Conservation (phyloP, 2,329 filamentous ascomycete species). For the Fusarium xyrophilum region DNA sequence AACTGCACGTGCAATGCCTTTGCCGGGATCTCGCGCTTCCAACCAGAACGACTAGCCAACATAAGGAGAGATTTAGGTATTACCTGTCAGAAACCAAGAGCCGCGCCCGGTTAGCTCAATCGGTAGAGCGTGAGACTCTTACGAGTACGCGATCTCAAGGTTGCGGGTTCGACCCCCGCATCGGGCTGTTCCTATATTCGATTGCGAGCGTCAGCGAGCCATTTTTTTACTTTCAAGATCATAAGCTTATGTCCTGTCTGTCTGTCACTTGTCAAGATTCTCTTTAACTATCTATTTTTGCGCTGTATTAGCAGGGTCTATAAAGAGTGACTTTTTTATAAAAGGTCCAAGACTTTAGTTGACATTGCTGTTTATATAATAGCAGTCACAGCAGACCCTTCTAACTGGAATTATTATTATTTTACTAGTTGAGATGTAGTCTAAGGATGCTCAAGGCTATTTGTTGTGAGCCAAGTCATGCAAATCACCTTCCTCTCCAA, state of each 20-base stretch:
- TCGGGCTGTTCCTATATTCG: slow-evolving; percentile 50
- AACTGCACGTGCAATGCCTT: rapidly evolving
- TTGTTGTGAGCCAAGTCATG: slow-evolving; percentile 7
- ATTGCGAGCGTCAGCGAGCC: slow-evolving; percentile 13
- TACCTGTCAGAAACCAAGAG: neutral
- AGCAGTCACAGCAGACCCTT: too few species aligned
- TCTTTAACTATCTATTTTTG: neutral
- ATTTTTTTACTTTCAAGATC: too few species aligned
- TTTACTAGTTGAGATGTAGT: neutral
- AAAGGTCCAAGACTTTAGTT: too few species aligned
- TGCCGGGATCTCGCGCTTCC: rapidly evolving
- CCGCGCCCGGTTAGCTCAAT: slow-evolving; percentile 49
- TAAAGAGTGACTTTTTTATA: too few species aligned
- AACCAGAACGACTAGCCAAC: rapidly evolving
- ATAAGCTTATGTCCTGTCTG: too few species aligned
- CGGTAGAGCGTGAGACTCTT: slow-evolving; percentile 73
- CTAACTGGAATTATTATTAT: too few species aligned
- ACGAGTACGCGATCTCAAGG: slow-evolving; percentile 58
- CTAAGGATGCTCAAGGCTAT: neutral
- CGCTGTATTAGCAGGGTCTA: neutral
- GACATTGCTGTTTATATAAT: too few species aligned
- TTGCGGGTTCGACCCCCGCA: slow-evolving; percentile 62
- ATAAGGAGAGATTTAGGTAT: rapidly evolving
- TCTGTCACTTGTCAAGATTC: neutral
- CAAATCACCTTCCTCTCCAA: slow-evolving; percentile 7